Conservation (phyloP, 345 rosid genomes). For the Geranium brycei region DNA sequence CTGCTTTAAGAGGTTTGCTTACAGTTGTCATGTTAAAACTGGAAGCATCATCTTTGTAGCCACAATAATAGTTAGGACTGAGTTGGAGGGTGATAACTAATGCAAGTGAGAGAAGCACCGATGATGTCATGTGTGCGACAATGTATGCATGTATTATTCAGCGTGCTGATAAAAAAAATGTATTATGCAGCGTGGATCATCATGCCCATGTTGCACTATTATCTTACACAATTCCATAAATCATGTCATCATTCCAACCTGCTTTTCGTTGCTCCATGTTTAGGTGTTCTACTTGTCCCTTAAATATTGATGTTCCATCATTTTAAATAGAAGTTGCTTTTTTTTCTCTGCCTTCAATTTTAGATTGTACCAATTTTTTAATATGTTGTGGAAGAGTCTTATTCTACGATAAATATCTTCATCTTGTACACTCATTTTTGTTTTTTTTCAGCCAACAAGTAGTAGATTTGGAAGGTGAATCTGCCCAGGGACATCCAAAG, state of each 20-base stretch:
- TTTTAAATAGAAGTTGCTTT: not conserved
- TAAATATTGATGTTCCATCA: not conserved
- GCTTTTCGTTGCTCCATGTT: not conserved
- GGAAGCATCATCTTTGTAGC: not conserved
- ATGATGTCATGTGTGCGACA: not conserved
- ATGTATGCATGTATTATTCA: not conserved
- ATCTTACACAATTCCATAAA: too few species aligned
- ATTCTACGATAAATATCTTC: not conserved
- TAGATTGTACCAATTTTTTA: not conserved
- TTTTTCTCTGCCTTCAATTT: not conserved
- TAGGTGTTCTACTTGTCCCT: not conserved
- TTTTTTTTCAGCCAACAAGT: conserved; percentile 3
- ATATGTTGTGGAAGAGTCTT: not conserved
- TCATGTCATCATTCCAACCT: not conserved
- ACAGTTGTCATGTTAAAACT: not conserved
- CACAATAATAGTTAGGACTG: not conserved
- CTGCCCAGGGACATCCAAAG: conserved; percentile 4
- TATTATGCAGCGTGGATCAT: not conserved
- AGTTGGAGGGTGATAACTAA: not conserved
- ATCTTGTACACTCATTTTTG: not conserved
- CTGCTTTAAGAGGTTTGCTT: not conserved
- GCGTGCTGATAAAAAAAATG: not conserved
- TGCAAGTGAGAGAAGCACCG: not conserved
- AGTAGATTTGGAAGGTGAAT: conserved; percentile 7
- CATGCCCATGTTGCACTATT: not conserved